Evolutionary conservation across 306 rosid species (phyloP), one percentile per base, ranked within the genome.

Genomic region (Rosa rugosa): DNA sequence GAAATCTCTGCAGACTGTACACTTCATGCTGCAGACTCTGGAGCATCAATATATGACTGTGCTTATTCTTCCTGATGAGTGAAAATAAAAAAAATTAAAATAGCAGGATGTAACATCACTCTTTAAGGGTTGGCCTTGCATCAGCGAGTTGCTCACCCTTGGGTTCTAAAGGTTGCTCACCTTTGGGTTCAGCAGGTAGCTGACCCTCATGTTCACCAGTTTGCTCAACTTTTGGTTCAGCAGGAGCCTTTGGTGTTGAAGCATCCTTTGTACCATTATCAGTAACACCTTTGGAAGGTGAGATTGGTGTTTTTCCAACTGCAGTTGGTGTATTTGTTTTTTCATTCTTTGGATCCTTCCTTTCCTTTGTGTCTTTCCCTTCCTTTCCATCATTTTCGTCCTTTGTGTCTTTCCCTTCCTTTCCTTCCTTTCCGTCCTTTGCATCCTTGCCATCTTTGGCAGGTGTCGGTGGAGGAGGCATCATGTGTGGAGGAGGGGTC

Each of bases 401-500:
- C 31, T 84, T 84, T 0, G 77, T 40, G 27, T 54, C 87, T 76
- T 87, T 71, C 1, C 11, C 77, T 3, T 71, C 83, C n/a, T 59
- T 69, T 6, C 41, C 27, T 11, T 59, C 36, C 27, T 59, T 59
- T 23, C 65, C 66, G 4, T 53, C 79, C 56, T 84, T 84, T 0
- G 76, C 69, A 60, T 85, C 87, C 51, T 89, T 87, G n/a, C 56
- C 72, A 44, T 88, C 92, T 81, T 92, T 86, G 69, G 82, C 84
- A 16, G 88, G 92, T 81, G 85, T 76, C 8, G 96, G 95, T 4
- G 97, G 93, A 23, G 92, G 93, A 76, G 94, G 97, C 84, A 93
- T 90, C 99, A 95, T 90, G 78, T 93, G 98, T 72, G 88, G 75
- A 1, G 92, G 99, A 75, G 98, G 98, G 6, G 82, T 95, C 80